Conservation (phyloP, 352 stramenopile genomes). For the Thraustochytrium striatum region DNA sequence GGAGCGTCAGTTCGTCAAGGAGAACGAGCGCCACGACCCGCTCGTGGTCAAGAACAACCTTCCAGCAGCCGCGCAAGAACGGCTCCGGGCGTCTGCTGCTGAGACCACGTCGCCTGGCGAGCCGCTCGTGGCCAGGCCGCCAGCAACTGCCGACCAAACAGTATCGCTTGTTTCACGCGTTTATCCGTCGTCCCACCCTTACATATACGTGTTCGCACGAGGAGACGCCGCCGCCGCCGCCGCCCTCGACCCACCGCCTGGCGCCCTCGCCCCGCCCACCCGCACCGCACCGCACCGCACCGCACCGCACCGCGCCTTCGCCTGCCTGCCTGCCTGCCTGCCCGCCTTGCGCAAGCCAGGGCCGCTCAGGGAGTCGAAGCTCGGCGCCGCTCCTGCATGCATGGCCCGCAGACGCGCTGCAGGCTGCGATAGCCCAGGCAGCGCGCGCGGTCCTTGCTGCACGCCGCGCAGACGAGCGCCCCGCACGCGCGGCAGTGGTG, state of each 20-base stretch:
- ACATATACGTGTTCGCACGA: not conserved
- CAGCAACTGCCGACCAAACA: too few relatives aligned
- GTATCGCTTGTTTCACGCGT: too few relatives aligned
- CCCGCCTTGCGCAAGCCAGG: too few relatives aligned
- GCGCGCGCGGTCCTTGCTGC: not conserved
- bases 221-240: not conserved
- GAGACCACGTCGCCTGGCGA: too few relatives aligned
- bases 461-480: not conserved
- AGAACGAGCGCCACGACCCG: constrained; percentile 41
- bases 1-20: constrained; percentile 26
- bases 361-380: too few relatives aligned
- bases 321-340: too few relatives aligned
- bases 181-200: too few relatives aligned
- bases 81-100: constrained; percentile 26
- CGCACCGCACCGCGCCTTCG: too few relatives aligned
- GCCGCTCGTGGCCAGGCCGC: too few relatives aligned
- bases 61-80: not conserved
- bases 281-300: too few relatives aligned
- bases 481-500: constrained; percentile 24
- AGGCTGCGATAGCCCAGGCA: not conserved
- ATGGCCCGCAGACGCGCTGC: not conserved
- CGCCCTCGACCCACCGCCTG: not conserved
- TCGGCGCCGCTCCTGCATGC: too few relatives aligned
- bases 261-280: not conserved
- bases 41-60: constrained; percentile 36